Conservation (phyloP, 495 filamentous ascomycete species). For the Lindgomyces ingoldianus region DNA sequence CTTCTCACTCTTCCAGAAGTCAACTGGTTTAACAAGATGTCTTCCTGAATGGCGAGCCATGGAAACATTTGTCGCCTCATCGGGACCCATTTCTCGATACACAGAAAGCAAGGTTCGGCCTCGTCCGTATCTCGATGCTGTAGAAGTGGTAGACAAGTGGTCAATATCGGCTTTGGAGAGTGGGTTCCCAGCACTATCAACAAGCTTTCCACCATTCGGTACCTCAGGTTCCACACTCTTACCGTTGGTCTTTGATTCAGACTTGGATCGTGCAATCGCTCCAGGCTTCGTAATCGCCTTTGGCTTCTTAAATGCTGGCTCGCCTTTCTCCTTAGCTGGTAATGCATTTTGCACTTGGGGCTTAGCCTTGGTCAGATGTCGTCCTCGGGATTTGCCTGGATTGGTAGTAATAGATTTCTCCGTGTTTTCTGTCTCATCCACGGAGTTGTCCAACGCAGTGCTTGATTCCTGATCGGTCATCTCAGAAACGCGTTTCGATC, state of each 20-base stretch:
- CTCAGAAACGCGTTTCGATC: constrained; percentile 14
- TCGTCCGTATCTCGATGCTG: constrained; percentile 53
- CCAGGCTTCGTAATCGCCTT: constrained; percentile 19
- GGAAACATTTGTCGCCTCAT: constrained; percentile 46
- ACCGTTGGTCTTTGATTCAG: constrained; percentile 28
- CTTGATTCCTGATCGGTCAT: constrained; percentile 9
- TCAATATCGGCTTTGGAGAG: constrained; percentile 19
- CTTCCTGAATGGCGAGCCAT: constrained; percentile 59
- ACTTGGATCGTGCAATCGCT: constrained; percentile 14
- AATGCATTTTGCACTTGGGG: not conserved
- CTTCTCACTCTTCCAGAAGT: constrained; percentile 83
- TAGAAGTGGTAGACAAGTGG: constrained; percentile 19
- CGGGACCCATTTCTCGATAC: constrained; percentile 67
- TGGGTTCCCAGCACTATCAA: constrained; percentile 20
- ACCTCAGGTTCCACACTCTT: constrained; percentile 19
- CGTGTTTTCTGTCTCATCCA: not conserved
- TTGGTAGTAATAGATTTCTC: not conserved
- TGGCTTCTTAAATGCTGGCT: constrained; percentile 23
- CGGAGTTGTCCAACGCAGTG: not conserved
- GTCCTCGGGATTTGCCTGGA: constrained; percentile 10
- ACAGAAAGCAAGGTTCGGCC: constrained; percentile 65
- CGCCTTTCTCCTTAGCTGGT: not conserved
- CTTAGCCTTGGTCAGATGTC: constrained; percentile 14
- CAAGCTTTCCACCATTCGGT: constrained; percentile 12
- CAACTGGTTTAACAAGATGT: constrained; percentile 69